These are phyloP conservation scores for Termitomyces sp. DNA, from an alignment of 768 basidiomycete genomes.

Conservation along the genomic window DNA sequence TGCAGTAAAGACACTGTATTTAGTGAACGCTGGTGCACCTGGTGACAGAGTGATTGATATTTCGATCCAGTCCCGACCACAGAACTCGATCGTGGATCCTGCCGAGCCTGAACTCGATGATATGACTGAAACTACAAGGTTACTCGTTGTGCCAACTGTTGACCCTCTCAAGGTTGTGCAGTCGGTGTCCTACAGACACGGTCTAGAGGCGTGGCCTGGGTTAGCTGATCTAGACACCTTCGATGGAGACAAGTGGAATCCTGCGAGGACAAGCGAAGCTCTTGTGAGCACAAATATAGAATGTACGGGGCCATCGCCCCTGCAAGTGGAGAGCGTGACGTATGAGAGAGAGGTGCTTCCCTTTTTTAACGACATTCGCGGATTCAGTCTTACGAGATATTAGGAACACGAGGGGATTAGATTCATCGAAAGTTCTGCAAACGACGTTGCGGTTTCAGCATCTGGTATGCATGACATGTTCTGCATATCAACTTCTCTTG, in stretches of 20 bases:
- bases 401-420: constrained; percentile 40
- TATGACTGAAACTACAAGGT: constrained; percentile 58
- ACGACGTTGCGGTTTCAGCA: constrained; percentile 40
- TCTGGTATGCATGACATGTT: constrained; percentile 29
- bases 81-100: constrained; percentile 22
- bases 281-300: constrained; percentile 45
- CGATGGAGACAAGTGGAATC: constrained; percentile 48
- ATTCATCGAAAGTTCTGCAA: constrained; percentile 49
- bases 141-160: constrained; percentile 62
- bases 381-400: not conserved
- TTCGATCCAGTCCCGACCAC: constrained; percentile 60
- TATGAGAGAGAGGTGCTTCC: constrained; percentile 40
- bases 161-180: constrained; percentile 53
- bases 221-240: constrained; percentile 50
- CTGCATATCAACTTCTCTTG: not conserved
- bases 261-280: constrained; percentile 48
- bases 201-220: constrained; percentile 33
- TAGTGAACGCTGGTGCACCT: constrained; percentile 54
- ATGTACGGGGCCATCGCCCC: constrained; percentile 49
- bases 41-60: constrained; percentile 78
- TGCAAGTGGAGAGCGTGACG: constrained; percentile 45
- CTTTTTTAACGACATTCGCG: not conserved
- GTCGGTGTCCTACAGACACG: constrained; percentile 47
- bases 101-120: constrained; percentile 20
- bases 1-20: constrained; percentile 54